Conservation (phyloP, 2,329 filamentous ascomycete genomes). For the Microcera coccophila region DNA sequence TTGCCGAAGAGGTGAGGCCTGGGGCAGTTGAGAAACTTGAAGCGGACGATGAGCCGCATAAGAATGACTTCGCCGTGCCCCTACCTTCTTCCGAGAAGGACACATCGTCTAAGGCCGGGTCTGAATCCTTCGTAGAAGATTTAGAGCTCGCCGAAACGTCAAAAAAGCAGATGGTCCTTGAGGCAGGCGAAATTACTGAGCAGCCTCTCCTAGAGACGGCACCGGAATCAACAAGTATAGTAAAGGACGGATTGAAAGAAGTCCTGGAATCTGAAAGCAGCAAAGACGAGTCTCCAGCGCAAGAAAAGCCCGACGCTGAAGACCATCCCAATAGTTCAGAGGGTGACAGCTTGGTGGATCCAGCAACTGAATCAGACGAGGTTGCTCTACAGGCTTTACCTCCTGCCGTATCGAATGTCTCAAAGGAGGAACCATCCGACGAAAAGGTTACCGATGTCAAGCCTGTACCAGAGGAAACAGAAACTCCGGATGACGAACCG, state of each 20-base stretch:
- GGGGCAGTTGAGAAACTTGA: background rate
- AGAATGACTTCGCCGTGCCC: background rate
- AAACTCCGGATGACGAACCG: background rate
- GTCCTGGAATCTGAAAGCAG: background rate
- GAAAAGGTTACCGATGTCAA: background rate
- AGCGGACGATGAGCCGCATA: constrained; percentile 1
- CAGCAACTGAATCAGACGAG: background rate
- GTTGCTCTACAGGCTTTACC: background rate
- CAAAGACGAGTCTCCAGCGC: background rate
- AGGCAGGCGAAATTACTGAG: background rate
- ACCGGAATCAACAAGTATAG: background rate
- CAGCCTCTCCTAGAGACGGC: background rate
- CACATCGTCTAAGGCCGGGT: background rate
- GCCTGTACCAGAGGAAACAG: background rate
- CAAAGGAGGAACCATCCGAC: background rate
- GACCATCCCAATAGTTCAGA: background rate
- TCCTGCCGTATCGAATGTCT: background rate
- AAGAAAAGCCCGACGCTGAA: background rate
- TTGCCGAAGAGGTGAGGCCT: constrained; percentile 4
- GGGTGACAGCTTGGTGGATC: background rate
- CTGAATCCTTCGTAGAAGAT: background rate
- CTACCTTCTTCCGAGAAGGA: background rate
- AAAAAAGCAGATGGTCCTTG: background rate
- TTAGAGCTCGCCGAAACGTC: background rate
- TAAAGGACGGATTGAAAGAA: no score